Base-by-base conservation (phyloP, 2,329 filamentous ascomycete genomes). In the Ilyonectria sp. region DNA sequence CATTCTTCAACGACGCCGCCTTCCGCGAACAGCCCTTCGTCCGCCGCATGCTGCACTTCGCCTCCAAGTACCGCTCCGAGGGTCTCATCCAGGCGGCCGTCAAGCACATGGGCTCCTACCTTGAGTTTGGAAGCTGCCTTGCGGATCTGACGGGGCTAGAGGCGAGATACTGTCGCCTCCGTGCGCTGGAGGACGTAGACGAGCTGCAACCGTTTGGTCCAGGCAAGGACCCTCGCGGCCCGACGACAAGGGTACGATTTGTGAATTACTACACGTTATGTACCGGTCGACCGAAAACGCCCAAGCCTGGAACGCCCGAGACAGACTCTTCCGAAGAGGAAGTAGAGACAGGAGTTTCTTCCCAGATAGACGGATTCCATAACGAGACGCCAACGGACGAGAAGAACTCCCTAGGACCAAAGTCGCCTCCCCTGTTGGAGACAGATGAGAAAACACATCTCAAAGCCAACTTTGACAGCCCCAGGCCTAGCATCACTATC, bases 251-350 rank as follows among this genome's bases (percentile, higher is more conserved):
- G 59, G 88, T 96, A 11, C 87, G 94, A 17, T 97, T 97, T 75
- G 86, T 94, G 64, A 97, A 97, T 77, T 97, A 97, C 78, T 97
- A 95, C 77, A 97, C 94, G 1, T 88, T 93, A n/a, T 94, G 93
- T 71, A 92, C 92, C 10, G 94, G 94, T 4, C 86, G 89, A 65
- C 86, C 87, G 2, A 94, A 92, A 72, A 60, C 70, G 5, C 72
- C 75, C 19, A 76, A 76, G 35, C 6, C 59, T 7, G 64, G 58
- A 1, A 61, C 67, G 7, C 63, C 61, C 8, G 46, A 67, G 2
- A 33, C 57, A 3, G 65, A 57, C 23, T 49, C 46, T 6, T 26
- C 35, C 23, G 64, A 62, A 1, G 69, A 69, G 10, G 62, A 70
- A 21, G 40, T 7, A 5, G 49, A 52, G 49, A 33, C 26, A 11